Percentiles rank a stretch among this genome's conserved stretches.
Conservation (phyloP, 495 filamentous ascomycete genomes). For the Darksidea phi region DNA sequence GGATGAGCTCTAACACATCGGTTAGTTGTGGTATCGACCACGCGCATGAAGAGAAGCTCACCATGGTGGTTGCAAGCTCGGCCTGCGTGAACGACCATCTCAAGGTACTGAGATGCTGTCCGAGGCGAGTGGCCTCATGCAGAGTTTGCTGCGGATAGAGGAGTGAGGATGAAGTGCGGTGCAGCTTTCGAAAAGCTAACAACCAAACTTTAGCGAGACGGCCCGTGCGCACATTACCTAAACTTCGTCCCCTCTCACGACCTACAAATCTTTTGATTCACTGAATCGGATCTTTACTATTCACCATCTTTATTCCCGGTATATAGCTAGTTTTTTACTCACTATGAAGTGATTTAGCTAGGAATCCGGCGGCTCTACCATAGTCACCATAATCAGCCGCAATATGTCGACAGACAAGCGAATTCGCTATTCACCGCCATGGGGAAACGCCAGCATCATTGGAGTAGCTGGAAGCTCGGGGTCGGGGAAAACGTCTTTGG, state of each 20-base stretch:
- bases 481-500: constrained; percentile 94
- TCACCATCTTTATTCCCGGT: background rate
- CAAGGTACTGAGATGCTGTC: no score
- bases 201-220: background rate
- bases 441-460: constrained; percentile 91
- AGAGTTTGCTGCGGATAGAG: constrained; percentile 9
- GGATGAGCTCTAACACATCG: constrained; percentile 40
- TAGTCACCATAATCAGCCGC: background rate
- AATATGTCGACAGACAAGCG: constrained; percentile 36
- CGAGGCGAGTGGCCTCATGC: constrained; percentile 3
- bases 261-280: background rate
- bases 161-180: background rate
- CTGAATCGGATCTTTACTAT: background rate
- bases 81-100: constrained; percentile 24
- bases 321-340: background rate
- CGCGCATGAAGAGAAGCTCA: constrained; percentile 1
- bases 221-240: background rate
- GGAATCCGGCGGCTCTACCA: background rate
- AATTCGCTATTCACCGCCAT: constrained; percentile 86
- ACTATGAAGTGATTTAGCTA: background rate
- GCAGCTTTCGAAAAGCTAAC: background rate
- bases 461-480: constrained; percentile 94
- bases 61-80: constrained; percentile 19
- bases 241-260: background rate
- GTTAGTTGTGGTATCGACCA: constrained; percentile 6